These are phyloP conservation scores for Coniella lustricola DNA, from an alignment of 2,329 filamentous ascomycete species.

Conservation along the genomic window DNA sequence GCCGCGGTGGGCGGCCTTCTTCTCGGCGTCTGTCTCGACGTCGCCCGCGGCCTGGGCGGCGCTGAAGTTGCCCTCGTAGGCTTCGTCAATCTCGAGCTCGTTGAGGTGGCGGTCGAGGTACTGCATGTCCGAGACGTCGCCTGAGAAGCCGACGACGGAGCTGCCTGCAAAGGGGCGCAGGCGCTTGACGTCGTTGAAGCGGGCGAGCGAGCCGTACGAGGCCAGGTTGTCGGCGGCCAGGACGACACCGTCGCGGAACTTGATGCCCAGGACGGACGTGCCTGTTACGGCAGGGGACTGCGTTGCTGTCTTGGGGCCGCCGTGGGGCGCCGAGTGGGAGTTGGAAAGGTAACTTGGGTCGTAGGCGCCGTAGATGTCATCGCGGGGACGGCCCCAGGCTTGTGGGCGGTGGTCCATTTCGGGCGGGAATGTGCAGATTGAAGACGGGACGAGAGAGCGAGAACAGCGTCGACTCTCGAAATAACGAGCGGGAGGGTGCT, in stretches of 20 bases:
- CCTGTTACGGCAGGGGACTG: constrained; percentile 92
- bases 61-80: constrained; percentile 51
- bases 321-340: constrained; percentile 24
- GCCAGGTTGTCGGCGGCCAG: constrained; percentile 96
- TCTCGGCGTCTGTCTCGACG: constrained; percentile 30
- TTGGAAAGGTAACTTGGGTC: constrained; percentile 74
- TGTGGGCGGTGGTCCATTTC: constrained; percentile 66
- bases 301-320: constrained; percentile 73
- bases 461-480: no score
- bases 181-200: constrained; percentile 95
- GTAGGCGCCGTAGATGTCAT: constrained; percentile 94
- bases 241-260: constrained; percentile 93
- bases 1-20: constrained; percentile 57
- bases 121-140: constrained; percentile 99
- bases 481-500: no score
- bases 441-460: neutral
- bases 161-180: constrained; percentile 80
- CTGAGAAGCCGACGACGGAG: constrained; percentile 86
- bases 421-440: neutral
- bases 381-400: constrained; percentile 75
- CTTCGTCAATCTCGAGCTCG: constrained; percentile 80
- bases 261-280: constrained; percentile 89
- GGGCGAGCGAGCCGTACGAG: constrained; percentile 93
- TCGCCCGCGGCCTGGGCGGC: constrained; percentile 28
- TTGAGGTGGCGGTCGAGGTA: constrained; percentile 88